Conservation (phyloP, 345 rosid genomes). For the Brassica nigra region DNA sequence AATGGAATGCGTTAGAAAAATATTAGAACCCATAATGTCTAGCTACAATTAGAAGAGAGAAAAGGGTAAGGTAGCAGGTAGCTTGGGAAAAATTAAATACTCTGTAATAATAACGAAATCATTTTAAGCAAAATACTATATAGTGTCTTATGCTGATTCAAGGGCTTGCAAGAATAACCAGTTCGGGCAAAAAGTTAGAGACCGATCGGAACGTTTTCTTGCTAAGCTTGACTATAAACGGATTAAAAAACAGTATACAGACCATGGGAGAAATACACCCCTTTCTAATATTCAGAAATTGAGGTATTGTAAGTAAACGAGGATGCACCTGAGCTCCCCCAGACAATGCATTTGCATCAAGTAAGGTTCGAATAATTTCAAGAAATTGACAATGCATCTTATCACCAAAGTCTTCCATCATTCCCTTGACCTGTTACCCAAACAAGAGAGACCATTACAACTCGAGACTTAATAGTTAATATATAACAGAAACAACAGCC, state of each 20-base stretch:
- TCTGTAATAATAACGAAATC: not conserved
- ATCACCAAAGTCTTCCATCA: constrained; percentile 91
- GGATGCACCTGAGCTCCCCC: constrained; percentile 74
- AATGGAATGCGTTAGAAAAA: not conserved
- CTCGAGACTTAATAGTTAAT: not conserved
- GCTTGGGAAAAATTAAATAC: not conserved
- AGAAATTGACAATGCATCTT: constrained; percentile 98
- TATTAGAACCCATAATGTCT: constrained; percentile 12
- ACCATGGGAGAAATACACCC: constrained; percentile 10
- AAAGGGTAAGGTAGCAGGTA: constrained; percentile 2
- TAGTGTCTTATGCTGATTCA: not conserved
- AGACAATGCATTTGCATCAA: constrained; percentile 80
- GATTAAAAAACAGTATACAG: not conserved
- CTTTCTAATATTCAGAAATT: constrained; percentile 1
- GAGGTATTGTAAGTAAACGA: constrained; percentile 13
- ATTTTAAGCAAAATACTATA: not conserved
- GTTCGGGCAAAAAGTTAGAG: not conserved
- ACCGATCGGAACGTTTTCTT: constrained; percentile 5
- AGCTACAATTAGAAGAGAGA: constrained; percentile 7
- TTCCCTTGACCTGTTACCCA: constrained; percentile 79
- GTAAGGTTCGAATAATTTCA: constrained; percentile 92
- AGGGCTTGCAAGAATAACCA: constrained; percentile 1
- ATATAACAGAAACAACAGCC: not conserved
- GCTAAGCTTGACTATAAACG: not conserved
- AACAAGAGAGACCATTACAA: constrained; percentile 18